Base-by-base conservation (phyloP, 2,329 filamentous ascomycete genomes). In the Trichophyton verrucosum region DNA sequence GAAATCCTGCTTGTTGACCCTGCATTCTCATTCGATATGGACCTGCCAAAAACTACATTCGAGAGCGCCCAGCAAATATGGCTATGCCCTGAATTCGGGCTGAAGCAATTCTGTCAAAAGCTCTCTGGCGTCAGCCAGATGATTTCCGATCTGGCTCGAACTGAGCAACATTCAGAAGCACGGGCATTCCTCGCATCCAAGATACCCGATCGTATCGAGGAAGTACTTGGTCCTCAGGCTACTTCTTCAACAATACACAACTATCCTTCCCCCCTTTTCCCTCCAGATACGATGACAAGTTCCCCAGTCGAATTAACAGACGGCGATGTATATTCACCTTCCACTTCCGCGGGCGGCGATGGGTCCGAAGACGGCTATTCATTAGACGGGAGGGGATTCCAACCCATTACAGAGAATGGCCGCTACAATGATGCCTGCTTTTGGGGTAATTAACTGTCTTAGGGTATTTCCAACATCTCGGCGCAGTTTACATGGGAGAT, bases 101-200 rank as follows among this genome's bases (percentile, higher is more conserved):
- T 66, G 33, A 63, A 57, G 57, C 63, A 66, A 30, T 64, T 66
- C 33, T 66, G 65, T 57, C 65, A 65, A 46, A 65, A 63, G 46
- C 57, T 66, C 6, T 66, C 65, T 3, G 65, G 65, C 11, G 40
- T 66, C 13, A 62, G 61, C 49, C 62, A 65, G 46, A 66, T 65
- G 63, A 66, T 66, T 42, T 62, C 62, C 22, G 57, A 64, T 40
- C 59, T 66, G 9, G 61, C 64, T n/a, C 47, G 61, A 55, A 64
- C 64, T 3, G 60, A 63, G 7, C 51, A 38, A 47, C 53, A 63
- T 40, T 63, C 62, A 47, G 59, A 63, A 46, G 61, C 62, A 47
- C 62, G 65, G 8, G 42, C 58, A 57, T 65, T 62, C 47, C 60
- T 66, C 40, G 65, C 64, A 20, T 44, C 57, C 22, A 65, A 66